Evolutionary conservation across 306 rosid species (phyloP), one percentile per base, ranked within the genome.

Genomic region (Vicia faba): DNA sequence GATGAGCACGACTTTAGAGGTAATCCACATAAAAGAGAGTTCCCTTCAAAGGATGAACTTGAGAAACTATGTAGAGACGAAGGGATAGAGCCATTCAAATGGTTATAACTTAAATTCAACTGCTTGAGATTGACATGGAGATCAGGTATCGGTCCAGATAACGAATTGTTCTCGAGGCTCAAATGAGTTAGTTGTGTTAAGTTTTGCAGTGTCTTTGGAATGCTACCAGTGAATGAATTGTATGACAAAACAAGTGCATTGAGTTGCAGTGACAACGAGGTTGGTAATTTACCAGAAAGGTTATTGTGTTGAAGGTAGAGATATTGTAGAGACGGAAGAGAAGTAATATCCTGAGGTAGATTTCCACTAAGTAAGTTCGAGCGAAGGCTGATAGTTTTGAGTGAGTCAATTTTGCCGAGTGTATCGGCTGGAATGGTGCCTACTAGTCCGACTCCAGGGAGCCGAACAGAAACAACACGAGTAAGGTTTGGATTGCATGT

Each of bases 221-320:
- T 89, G 31, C 71, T 69, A 13, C 98, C 91, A 0, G 80, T 66
- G 79, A 92, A 81, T 48, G 92, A 87, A 89, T 92, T 92, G 78
- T 69, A 83, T 14, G 98, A 89, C 46, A 92, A 78, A 79, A 89
- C 95, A 69, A 92, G 79, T 16, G 82, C 95, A 80, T 41, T 84
- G 62, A 92, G 85, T 16, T 71, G 79, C 19, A 74, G 48, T 9
- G 98, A 74, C 61, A 89, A 58, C 20, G 88, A 81, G 41, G 88
- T 12, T 15, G 98, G 96, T 75, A 92, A 73, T 48, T 78, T 74
- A 35, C 98, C 98, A 23, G 95, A 81, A 75, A 92, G 78, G 80
- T 87, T 89, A 86, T 92, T 92, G 45, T 69, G 92, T 72, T 92
- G 98, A 64, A 92, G 92, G 80, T 69, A 87, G 49, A 92, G 85